A percentile compares a stretch with the other conserved stretches of the same genome.
These are phyloP conservation scores for Paspalum notatum DNA, from an alignment of 176 grass and related monocot species.

Conservation along the genomic window DNA sequence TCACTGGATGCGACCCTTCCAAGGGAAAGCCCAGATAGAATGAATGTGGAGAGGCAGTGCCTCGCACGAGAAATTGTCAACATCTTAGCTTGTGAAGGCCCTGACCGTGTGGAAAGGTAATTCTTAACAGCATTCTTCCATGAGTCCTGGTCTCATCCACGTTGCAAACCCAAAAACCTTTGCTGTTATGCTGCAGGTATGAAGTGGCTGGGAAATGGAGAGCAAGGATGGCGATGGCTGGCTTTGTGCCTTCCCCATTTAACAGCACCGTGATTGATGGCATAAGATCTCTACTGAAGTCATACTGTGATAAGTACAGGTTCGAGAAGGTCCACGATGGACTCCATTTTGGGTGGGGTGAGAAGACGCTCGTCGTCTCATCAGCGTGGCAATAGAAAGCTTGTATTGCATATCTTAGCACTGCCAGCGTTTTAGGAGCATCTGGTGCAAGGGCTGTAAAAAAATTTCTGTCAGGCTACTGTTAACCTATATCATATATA, in stretches of 20 bases:
- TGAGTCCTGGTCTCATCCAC: neutral
- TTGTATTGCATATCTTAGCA: neutral
- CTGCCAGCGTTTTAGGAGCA: constrained; percentile 34
- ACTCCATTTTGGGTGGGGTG: constrained; percentile 77
- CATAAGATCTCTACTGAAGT: constrained; percentile 53
- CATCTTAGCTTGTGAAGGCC: constrained; percentile 80
- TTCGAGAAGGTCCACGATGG: constrained; percentile 61
- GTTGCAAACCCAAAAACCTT: constrained; percentile 1
- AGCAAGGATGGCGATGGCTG: constrained; percentile 77
- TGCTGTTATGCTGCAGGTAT: constrained; percentile 51
- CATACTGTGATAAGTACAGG: constrained; percentile 67
- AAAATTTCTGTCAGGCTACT: neutral
- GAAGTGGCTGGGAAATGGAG: constrained; percentile 86
- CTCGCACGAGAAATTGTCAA: constrained; percentile 84
- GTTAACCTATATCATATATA: neutral
- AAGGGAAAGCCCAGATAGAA: constrained; percentile 71
- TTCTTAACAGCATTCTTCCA: neutral
- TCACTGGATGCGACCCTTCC: constrained; percentile 82
- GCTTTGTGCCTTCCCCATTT: constrained; percentile 63
- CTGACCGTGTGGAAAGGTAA: constrained; percentile 85
- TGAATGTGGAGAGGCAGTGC: constrained; percentile 85
- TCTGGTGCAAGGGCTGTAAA: constrained; percentile 4
- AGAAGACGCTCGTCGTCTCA: constrained; percentile 63
- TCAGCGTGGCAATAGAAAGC: constrained; percentile 64
- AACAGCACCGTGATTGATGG: constrained; percentile 43